Evolutionary conservation across 331 rosid species (phyloP), one percentile per base, ranked within the genome.

Genomic region (Erythrophleum ivorense): DNA sequence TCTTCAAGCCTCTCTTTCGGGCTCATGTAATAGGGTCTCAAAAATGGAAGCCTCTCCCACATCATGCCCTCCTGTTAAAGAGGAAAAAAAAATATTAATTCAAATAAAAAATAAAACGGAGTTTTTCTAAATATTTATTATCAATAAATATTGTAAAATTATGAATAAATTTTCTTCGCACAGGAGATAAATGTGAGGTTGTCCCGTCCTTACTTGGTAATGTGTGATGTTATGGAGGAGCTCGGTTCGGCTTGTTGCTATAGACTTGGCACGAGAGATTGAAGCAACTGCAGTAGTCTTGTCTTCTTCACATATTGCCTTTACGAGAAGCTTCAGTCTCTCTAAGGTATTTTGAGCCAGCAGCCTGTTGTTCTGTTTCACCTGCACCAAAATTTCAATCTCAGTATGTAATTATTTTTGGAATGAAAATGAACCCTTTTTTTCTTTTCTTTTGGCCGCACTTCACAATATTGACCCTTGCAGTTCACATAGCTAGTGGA

Each of bases 21-120:
- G 69, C 81, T 86, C 29, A 68, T 46, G 16, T 70, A 40, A 21
- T 71, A 13, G 24, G 73, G 58, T 77, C 53, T 58, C 16, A 78
- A 60, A 43, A 80, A 14, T 0, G 77, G 85, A 76, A 85, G 79
- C 77, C 79, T 87, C 80, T 92, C 94, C 97, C 94, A 92, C 54
- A 52, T 48, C 91, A 77, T 77, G 82, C 90, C 59, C 68, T 86
- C 88, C 97, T 91, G 84, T 67, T 57, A 31, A 62, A 83, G 4
- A 13, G 2, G 12, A n/a, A 45, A 16, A 55, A 66, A 5, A 16
- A 66, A 38, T 2, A 65, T 49, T 15, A 65, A 36, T 65, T 36
- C 14, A 0, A 36, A 34, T 14, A 2, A 36, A 15, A 36, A 36
- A 36, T 18, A 0, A 24, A 24, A 24, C 29, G 29, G 29, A 24